These are phyloP conservation scores for Xylaria nigripes DNA, from an alignment of 495 filamentous ascomycete species.

Conservation along the genomic window DNA sequence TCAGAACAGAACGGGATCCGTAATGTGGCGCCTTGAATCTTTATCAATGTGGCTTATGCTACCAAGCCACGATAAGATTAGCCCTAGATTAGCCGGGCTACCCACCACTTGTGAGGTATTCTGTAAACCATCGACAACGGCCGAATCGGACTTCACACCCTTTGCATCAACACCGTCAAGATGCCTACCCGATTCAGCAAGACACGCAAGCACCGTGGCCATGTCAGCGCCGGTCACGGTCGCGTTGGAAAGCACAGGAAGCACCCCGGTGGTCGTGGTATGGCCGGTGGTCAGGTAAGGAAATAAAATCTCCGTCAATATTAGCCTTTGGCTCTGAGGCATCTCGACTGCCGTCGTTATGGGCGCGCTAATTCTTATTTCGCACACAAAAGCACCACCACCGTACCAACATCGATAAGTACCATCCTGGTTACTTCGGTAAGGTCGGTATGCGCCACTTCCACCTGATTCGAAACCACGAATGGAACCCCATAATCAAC, in stretches of 20 bases:
- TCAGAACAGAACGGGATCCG: background rate
- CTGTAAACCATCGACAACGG: conserved; percentile 8
- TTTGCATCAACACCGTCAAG: conserved; percentile 26
- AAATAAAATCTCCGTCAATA: background rate
- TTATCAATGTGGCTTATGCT: background rate
- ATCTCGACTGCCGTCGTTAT: background rate
- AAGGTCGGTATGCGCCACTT: conserved; percentile 97
- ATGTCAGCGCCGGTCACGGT: conserved; percentile 89
- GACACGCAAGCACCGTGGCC: conserved; percentile 85
- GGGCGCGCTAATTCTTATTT: background rate
- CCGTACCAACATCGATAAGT: conserved; percentile 83
- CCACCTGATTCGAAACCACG: conserved; percentile 81
- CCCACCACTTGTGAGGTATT: conserved; percentile 3
- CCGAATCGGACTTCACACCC: conserved; percentile 6
- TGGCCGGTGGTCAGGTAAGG: conserved; percentile 72
- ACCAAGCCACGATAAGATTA: conserved; percentile 5
- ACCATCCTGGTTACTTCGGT: conserved; percentile 67
- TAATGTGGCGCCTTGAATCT: background rate
- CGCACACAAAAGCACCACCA: conserved; percentile 61
- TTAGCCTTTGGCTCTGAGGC: background rate
- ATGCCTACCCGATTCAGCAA: conserved; percentile 81
- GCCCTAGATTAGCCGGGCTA: conserved; percentile 12
- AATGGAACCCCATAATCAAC: conserved; percentile 91
- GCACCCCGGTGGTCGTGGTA: conserved; percentile 89
- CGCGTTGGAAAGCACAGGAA: conserved; percentile 91